Evolutionary conservation across 2,329 filamentous ascomycete genomes (phyloP).

Genomic region (Aspergillus chevalieri): DNA sequence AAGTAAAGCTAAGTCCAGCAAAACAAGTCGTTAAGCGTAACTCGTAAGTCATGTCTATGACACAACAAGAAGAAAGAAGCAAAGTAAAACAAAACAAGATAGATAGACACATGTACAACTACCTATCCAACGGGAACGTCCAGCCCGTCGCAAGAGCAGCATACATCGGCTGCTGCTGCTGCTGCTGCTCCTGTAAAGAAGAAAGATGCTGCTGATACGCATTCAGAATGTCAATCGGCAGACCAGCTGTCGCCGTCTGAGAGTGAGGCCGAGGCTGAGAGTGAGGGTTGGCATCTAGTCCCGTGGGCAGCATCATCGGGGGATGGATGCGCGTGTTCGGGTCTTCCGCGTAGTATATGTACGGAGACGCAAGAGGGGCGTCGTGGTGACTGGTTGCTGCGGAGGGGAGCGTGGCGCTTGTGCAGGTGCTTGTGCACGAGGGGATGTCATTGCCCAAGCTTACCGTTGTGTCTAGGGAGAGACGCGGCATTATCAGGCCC

Average conservation of each 20-base stretch:
- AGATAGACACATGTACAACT: not conserved
- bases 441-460: too few relatives aligned
- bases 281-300: constrained; percentile 8
- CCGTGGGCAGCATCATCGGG: constrained; percentile 7
- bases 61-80: not conserved
- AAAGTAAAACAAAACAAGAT: not conserved
- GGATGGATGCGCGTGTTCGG: constrained; percentile 12
- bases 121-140: constrained; percentile 11
- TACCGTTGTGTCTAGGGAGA: too few relatives aligned
- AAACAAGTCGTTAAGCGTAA: not conserved
- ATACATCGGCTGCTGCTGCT: constrained; percentile 5
- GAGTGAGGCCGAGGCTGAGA: constrained; percentile 8
- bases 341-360: constrained; percentile 19
- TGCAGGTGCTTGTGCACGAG: constrained; percentile 1
- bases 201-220: constrained; percentile 17
- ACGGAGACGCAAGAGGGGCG: constrained; percentile 11
- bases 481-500: too few relatives aligned
- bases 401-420: not conserved
- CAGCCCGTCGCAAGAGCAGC: constrained; percentile 12
- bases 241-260: constrained; percentile 2
- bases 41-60: not conserved
- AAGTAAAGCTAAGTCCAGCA: not conserved
- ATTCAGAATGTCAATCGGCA: constrained; percentile 19
- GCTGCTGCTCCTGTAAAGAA: constrained; percentile 4
- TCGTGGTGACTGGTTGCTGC: too few relatives aligned